phyloP scores from a whole-genome alignment of 768 basidiomycete species.

The Amanita rimosa region DNA sequence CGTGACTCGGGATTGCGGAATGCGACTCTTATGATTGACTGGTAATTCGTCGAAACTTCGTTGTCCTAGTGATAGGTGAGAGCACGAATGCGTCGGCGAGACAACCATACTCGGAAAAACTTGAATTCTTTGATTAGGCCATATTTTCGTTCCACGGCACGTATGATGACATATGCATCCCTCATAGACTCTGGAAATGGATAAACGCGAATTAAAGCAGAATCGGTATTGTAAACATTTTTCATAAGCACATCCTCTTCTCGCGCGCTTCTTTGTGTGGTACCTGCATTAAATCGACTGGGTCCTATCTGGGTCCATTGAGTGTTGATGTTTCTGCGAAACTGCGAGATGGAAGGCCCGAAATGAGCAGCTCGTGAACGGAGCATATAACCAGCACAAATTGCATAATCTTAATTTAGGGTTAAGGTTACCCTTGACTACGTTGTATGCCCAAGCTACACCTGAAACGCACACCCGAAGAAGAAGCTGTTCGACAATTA shows the following conservation, averaged over 20 bases:
- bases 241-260: not conserved
- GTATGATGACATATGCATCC: conserved; percentile 40
- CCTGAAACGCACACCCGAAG: conserved; percentile 54
- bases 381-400: not conserved
- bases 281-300: not conserved
- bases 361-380: conserved; percentile 3
- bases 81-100: not conserved
- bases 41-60: conserved; percentile 32
- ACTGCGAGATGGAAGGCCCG: not conserved
- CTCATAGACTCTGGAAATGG: conserved; percentile 30
- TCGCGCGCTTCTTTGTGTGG: not conserved
- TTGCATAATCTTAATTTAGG: not conserved
- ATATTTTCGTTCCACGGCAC: conserved; percentile 44
- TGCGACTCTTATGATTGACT: conserved; percentile 27
- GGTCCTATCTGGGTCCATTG: not conserved
- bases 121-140: conserved; percentile 34
- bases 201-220: conserved; percentile 29
- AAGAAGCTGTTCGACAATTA: conserved; percentile 34
- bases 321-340: not conserved
- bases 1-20: conserved; percentile 35
- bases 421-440: conserved; percentile 13
- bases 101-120: conserved; percentile 26
- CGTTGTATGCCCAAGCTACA: conserved; percentile 37
- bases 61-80: conserved; percentile 26
- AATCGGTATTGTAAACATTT: conserved; percentile 6